Conservation (phyloP, 306 rosid genomes). For the Quercus gilva region DNA sequence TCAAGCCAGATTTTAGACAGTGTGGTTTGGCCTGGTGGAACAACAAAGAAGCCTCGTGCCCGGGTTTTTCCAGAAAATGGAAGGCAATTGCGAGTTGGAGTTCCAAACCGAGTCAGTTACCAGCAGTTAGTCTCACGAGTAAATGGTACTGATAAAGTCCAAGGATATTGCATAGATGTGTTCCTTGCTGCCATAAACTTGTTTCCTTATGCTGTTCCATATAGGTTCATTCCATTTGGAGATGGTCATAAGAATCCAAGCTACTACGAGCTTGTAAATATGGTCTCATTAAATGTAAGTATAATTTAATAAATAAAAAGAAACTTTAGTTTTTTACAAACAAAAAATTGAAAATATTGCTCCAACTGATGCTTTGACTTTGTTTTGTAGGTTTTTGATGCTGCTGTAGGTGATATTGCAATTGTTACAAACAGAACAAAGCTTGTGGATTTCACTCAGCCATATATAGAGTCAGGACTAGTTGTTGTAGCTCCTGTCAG, state of each 20-base stretch:
- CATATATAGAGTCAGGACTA: conserved; percentile 48
- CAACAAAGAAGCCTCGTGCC: conserved; percentile 39
- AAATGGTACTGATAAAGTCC: conserved; percentile 23
- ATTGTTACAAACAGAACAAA: conserved; percentile 47
- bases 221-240: conserved; percentile 44
- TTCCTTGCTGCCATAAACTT: conserved; percentile 43
- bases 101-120: conserved; percentile 48
- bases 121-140: conserved; percentile 29
- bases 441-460: conserved; percentile 51
- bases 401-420: conserved; percentile 52
- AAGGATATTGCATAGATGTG: conserved; percentile 56
- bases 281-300: conserved; percentile 38
- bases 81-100: conserved; percentile 37
- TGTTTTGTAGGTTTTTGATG: conserved; percentile 47
- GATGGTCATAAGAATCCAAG: conserved; percentile 49
- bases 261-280: conserved; percentile 35
- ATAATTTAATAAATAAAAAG: neutral
- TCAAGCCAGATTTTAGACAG: conserved; percentile 26
- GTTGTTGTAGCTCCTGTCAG: conserved; percentile 41
- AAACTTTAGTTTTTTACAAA: neutral
- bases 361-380: neutral
- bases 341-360: neutral
- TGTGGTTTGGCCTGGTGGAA: conserved; percentile 50
- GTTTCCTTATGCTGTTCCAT: conserved; percentile 47
- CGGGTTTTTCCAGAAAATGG: conserved; percentile 49